A percentile compares a stretch with the other conserved stretches of the same genome.
Conservation (phyloP, 306 rosid genomes). For the Cucurbita ficifolia region DNA sequence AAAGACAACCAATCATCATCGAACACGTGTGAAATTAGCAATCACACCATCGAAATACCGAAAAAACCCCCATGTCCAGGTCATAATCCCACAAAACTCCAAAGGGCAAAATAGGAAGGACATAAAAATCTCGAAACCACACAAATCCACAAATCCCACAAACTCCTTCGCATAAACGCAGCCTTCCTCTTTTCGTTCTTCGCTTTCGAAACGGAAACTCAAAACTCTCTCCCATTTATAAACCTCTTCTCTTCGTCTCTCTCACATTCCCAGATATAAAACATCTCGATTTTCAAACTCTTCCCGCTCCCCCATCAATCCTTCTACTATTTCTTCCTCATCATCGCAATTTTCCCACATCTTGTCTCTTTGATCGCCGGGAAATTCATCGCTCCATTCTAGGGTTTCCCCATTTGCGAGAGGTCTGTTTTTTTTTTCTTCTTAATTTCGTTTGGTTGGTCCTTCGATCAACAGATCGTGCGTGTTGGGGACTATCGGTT, state of each 20-base stretch:
- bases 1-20: too few species aligned
- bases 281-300: conserved; percentile 23
- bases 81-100: background rate
- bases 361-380: background rate
- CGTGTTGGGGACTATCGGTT: too few species aligned
- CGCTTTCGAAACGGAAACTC: background rate
- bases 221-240: conserved; percentile 8
- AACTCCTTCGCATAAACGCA: background rate
- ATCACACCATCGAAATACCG: background rate
- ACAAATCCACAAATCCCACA: background rate
- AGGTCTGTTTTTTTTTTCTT: background rate
- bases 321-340: background rate
- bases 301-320: conserved; percentile 36
- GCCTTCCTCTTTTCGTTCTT: background rate
- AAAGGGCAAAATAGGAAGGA: background rate
- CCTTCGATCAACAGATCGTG: background rate
- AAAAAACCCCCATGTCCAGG: background rate
- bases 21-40: background rate
- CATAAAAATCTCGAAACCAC: background rate
- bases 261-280: conserved; percentile 18
- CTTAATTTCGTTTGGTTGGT: background rate
- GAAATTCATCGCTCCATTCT: background rate
- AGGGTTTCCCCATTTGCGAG: background rate
- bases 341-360: background rate
- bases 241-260: background rate